Conservation (phyloP, 2,329 filamentous ascomycete genomes). For the Colletotrichum neosansevieriae region DNA sequence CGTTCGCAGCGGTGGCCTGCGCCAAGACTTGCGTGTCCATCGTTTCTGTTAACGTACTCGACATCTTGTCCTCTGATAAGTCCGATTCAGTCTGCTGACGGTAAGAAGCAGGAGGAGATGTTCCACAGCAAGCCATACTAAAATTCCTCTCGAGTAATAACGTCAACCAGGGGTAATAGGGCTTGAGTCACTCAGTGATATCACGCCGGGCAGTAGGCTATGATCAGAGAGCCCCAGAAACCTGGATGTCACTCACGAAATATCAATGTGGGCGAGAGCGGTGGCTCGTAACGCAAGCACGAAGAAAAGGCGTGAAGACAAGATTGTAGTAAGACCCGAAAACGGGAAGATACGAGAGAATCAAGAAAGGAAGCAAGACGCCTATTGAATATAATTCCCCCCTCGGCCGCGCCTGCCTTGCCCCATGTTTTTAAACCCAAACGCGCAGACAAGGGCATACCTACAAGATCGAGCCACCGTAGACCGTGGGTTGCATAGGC, state of each 20-base stretch:
- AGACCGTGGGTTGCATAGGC: no score
- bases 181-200: conserved; percentile 1
- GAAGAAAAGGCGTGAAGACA: no score
- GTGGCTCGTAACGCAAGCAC: no score
- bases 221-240: not conserved
- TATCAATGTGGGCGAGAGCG: not conserved
- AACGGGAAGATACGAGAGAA: not conserved
- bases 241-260: not conserved
- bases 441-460: no score
- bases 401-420: not conserved
- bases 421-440: not conserved
- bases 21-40: not conserved
- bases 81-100: not conserved
- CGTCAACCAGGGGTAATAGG: not conserved
- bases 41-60: not conserved
- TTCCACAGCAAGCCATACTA: conserved; percentile 4
- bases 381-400: not conserved
- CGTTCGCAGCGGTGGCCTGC: not conserved
- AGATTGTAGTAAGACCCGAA: no score
- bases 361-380: not conserved
- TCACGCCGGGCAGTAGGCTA: not conserved
- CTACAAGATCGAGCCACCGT: no score
- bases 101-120: not conserved
- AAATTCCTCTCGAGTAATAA: not conserved
- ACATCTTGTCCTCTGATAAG: not conserved